Percentiles rank a stretch among this genome's conserved stretches.
These are phyloP conservation scores for Xylaria bambusicola DNA, from an alignment of 495 filamentous ascomycete species.

Conservation along the genomic window DNA sequence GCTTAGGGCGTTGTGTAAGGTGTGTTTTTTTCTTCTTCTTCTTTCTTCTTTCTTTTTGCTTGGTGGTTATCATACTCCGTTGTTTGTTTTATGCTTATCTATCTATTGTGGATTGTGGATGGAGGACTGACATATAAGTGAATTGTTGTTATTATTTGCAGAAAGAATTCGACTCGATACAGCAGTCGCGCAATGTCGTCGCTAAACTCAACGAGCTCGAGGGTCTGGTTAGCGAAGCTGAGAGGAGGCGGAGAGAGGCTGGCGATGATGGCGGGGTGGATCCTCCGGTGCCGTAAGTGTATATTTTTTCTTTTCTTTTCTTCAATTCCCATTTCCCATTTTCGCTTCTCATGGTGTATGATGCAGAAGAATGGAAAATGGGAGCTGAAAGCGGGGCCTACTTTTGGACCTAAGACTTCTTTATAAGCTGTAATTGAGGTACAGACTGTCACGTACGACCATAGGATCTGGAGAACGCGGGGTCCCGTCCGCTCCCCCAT, in stretches of 20 bases:
- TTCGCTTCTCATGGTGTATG: no score
- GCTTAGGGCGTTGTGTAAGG: slow-evolving; percentile 60
- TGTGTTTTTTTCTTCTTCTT: slow-evolving; percentile 26
- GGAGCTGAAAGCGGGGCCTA: neutral
- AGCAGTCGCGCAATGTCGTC: slow-evolving; percentile 70
- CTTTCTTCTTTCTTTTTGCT: no score
- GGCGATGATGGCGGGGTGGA: slow-evolving; percentile 29
- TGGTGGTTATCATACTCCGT: no score
- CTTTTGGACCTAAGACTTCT: no score
- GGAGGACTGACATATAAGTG: no score
- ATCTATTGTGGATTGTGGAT: slow-evolving; percentile 6
- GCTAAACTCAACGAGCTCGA: slow-evolving; percentile 81
- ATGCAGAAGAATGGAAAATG: no score
- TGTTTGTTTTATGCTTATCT: slow-evolving; percentile 6
- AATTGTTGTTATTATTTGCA: slow-evolving; percentile 25
- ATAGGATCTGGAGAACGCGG: slow-evolving; percentile 47
- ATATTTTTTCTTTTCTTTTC: slow-evolving; percentile 7
- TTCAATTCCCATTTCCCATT: neutral
- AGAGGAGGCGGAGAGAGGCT: slow-evolving; percentile 54
- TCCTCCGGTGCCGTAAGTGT: slow-evolving; percentile 50
- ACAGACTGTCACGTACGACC: slow-evolving; percentile 41
- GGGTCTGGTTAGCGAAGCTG: slow-evolving; percentile 68
- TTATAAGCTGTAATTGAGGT: slow-evolving; percentile 24
- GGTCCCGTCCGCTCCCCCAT: slow-evolving; percentile 56
- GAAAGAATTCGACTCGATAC: slow-evolving; percentile 76